Evolutionary conservation across 176 grass and related monocot species (phyloP).

Genomic region (Lolium rigidum): DNA sequence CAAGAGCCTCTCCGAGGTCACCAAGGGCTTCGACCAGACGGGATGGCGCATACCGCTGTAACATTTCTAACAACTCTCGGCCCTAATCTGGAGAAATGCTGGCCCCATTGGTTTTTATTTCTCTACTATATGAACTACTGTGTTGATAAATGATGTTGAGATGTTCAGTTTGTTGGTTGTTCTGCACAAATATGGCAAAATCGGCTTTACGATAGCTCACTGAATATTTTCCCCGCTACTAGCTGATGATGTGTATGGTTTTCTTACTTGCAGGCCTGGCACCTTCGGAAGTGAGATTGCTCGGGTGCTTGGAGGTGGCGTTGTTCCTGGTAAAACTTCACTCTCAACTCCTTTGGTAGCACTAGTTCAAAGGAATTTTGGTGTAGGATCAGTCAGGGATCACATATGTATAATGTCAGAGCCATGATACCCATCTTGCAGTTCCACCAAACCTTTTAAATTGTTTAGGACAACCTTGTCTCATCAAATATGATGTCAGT

Average conservation of each 20-base stretch:
- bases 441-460: conserved; percentile 3
- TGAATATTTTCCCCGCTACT: background rate
- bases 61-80: conserved; percentile 19
- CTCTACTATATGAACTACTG: background rate
- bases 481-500: background rate
- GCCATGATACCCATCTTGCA: background rate
- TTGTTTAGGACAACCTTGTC: background rate
- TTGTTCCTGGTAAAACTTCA: conserved; percentile 81
- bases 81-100: background rate
- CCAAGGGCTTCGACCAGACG: conserved; percentile 52
- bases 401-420: background rate
- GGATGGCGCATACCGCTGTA: conserved; percentile 89
- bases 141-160: background rate
- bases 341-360: conserved; percentile 9
- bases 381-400: background rate
- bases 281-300: conserved; percentile 73
- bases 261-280: conserved; percentile 55
- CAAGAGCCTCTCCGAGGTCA: conserved; percentile 63
- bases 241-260: conserved; percentile 15
- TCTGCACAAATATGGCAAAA: background rate
- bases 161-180: background rate
- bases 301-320: conserved; percentile 86
- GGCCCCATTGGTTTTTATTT: background rate
- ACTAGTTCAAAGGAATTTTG: background rate
- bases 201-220: background rate